Conservation (phyloP, 2,329 filamentous ascomycete species). For the Hymenotorrendiella dingleyae region DNA sequence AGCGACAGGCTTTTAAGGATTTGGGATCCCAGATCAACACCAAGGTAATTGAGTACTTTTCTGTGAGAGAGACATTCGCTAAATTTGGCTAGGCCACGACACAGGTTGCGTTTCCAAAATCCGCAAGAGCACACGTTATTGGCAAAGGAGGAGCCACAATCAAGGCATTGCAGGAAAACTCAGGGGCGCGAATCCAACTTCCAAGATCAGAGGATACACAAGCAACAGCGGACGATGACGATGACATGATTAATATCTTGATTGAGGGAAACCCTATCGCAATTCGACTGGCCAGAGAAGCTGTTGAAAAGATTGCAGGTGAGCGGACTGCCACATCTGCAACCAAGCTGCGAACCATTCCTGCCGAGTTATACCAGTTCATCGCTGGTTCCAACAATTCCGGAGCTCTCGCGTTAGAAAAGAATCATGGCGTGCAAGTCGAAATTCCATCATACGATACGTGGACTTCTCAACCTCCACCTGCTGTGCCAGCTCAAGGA, state of each 20-base stretch:
- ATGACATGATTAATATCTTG: slow-evolving; percentile 78
- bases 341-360: slow-evolving; percentile 75
- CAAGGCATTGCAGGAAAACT: slow-evolving; percentile 82
- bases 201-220: slow-evolving; percentile 68
- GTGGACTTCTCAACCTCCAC: slow-evolving; percentile 62
- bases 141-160: slow-evolving; percentile 87
- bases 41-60: slow-evolving; percentile 49
- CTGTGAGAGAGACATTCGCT: slow-evolving; percentile 5
- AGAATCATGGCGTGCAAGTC: slow-evolving; percentile 70
- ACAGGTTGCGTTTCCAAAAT: slow-evolving; percentile 75
- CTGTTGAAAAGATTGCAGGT: slow-evolving; percentile 81
- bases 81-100: slow-evolving; percentile 49
- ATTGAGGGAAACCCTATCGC: slow-evolving; percentile 90
- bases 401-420: slow-evolving; percentile 61
- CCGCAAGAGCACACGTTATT: slow-evolving; percentile 83
- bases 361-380: slow-evolving; percentile 92
- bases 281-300: slow-evolving; percentile 73
- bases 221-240: slow-evolving; percentile 57
- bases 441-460: slow-evolving; percentile 77
- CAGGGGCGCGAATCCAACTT: slow-evolving; percentile 84
- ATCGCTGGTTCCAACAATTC: slow-evolving; percentile 74
- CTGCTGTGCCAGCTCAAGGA: slow-evolving; percentile 54
- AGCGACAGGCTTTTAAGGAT: slow-evolving; percentile 83
- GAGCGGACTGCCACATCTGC: slow-evolving; percentile 79
- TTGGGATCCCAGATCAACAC: slow-evolving; percentile 81